phyloP scores from a whole-genome alignment of 345 rosid genomes.

The Eutrema yunnanense region DNA sequence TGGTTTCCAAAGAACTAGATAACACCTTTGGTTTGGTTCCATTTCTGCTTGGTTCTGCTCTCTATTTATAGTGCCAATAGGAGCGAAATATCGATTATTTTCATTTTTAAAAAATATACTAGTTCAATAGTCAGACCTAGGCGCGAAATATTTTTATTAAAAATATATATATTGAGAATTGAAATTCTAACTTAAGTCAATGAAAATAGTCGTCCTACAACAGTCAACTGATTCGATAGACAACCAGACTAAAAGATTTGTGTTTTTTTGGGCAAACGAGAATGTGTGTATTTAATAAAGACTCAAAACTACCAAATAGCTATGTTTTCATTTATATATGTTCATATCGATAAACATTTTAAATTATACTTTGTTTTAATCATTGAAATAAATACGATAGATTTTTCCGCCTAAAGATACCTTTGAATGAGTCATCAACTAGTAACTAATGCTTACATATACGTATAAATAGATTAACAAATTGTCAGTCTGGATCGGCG shows the following conservation, averaged over 20 bases:
- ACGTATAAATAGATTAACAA: not conserved
- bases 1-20: constrained; percentile 15
- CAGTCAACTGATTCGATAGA: constrained; percentile 10
- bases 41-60: not conserved
- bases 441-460: not conserved
- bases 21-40: constrained; percentile 20
- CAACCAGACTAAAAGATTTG: not conserved
- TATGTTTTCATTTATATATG: not conserved
- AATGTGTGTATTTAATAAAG: not conserved
- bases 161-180: not conserved
- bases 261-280: not conserved
- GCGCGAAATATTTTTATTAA: not conserved
- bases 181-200: constrained; percentile 19
- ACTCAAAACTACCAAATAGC: not conserved
- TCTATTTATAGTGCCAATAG: constrained; percentile 32
- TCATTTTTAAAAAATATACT: not conserved
- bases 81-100: not conserved
- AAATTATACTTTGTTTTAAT: not conserved
- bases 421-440: not conserved
- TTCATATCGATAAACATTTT: not conserved
- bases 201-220: constrained; percentile 3
- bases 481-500: constrained; percentile 21
- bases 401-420: not conserved
- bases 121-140: constrained; percentile 3
- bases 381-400: not conserved